Evolutionary conservation across 2,329 filamentous ascomycete genomes (phyloP), one percentile per base, ranked within the genome.

Genomic region (Phyllosticta citribraziliensis): DNA sequence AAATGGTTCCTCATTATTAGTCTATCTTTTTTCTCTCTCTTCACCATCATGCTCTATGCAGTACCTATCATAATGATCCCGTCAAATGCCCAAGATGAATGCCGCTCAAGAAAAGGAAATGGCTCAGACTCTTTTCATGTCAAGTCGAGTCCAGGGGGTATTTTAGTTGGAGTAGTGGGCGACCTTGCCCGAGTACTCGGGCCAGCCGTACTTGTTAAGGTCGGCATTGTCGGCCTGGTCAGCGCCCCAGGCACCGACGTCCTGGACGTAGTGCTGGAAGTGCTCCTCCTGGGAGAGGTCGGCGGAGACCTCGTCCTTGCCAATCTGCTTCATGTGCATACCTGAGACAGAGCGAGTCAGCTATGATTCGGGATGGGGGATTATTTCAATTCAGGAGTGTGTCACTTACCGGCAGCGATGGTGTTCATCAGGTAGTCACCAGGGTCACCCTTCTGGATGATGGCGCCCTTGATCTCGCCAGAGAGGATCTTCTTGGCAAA

Each of bases 281-380:
- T 81, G 80, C 64, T 78, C 74, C 65, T 79, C 69, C 19, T 73
- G 67, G n/a, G 76, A 79, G 55, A 82, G 66, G 68, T 84, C 80
- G 58, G 82, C 76, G 5, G 82, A 81, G 67, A 80, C 71, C 61
- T 80, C 73, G 61, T 81, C 79, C 68, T 79, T 62, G 60, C 56
- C 60, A 19, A 62, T 62, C 60, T 62, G 55, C 20, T 54, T 24
- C 60, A 62, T 62, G 30, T 62, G 60, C 51, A 56, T 54, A 20
- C 60, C 60, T 62, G 54, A 14, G 30, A 54, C 9, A 51, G 4
- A 22, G n/a, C 5, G 33, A 24, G 12, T 57, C 22, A 27, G 33
- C 57, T 17, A 20, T 30, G 10, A 8, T 35, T 53, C 12, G 19
- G 11, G 19, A 53, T 47, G n/a, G 17, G n/a, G 17, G 17, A 3